These are phyloP conservation scores for Deuterostichococcus epilithicus DNA, from an alignment of 139 green algal genomes.

Conservation along the genomic window DNA sequence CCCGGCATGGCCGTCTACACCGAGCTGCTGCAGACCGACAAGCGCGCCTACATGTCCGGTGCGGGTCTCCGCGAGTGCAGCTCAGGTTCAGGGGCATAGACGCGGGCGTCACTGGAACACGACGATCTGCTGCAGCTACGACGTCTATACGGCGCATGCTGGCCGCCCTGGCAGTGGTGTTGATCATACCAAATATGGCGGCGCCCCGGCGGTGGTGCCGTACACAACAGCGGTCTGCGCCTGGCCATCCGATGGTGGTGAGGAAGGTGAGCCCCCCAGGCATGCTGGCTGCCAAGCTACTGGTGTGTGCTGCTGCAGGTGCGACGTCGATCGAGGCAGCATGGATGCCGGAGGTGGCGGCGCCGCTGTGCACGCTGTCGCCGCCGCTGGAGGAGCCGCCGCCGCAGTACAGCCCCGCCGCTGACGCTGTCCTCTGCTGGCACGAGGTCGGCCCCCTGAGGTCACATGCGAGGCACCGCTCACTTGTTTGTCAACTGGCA, in stretches of 20 bases:
- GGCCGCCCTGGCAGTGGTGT: too few relatives aligned
- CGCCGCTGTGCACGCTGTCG: conserved; percentile 53
- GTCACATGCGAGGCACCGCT: too few relatives aligned
- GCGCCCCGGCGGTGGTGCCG: too few relatives aligned
- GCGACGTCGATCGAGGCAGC: conserved; percentile 61
- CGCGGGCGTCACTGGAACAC: too few relatives aligned
- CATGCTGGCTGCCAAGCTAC: neutral
- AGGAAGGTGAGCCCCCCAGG: neutral
- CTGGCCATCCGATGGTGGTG: conserved; percentile 17
- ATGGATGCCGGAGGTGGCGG: conserved; percentile 51
- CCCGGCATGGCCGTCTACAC: conserved; percentile 81
- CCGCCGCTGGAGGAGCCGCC: conserved; percentile 48
- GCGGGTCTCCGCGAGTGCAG: too few relatives aligned
- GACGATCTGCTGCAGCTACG: too few relatives aligned
- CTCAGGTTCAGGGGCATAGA: too few relatives aligned
- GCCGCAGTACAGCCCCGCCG: conserved; percentile 45
- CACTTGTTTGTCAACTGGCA: too few relatives aligned
- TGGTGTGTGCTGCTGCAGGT: neutral
- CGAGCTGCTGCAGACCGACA: conserved; percentile 69
- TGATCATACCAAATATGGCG: too few relatives aligned
- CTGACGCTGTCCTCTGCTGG: conserved; percentile 71
- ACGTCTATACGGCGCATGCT: too few relatives aligned
- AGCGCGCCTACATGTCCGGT: conserved; percentile 83
- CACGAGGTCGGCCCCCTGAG: conserved; percentile 39
- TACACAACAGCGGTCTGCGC: too few relatives aligned